Conservation (phyloP, 495 filamentous ascomycete species). For the Coniosporium apollinis region DNA sequence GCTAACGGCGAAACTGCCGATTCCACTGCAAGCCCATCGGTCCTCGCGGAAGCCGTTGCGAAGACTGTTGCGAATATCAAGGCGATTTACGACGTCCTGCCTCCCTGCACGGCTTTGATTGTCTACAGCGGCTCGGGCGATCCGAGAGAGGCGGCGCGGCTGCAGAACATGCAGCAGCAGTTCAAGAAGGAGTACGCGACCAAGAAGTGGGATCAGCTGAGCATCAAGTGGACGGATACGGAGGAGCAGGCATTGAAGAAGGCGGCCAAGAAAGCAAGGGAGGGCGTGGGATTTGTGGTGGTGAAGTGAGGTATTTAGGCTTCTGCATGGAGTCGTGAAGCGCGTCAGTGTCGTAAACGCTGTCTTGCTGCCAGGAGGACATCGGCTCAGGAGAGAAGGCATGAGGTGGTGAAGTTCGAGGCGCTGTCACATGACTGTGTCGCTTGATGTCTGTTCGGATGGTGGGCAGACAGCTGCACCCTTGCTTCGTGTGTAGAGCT, state of each 20-base stretch:
- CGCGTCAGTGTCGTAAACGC: no score
- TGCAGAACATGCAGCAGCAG: constrained; percentile 54
- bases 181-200: constrained; percentile 61
- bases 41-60: constrained; percentile 30
- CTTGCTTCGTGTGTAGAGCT: no score
- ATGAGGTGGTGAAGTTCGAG: neutral
- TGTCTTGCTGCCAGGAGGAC: no score
- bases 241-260: constrained; percentile 65
- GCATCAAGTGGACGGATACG: constrained; percentile 75
- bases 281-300: constrained; percentile 66
- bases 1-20: neutral
- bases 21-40: constrained; percentile 10
- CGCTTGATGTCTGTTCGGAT: no score
- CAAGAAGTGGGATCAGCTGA: constrained; percentile 77
- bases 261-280: constrained; percentile 51
- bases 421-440: no score
- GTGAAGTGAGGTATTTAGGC: constrained; percentile 53
- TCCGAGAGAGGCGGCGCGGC: constrained; percentile 54
- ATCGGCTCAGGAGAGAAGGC: no score
- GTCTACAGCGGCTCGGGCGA: constrained; percentile 84
- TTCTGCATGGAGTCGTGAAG: no score
- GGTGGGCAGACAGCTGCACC: no score
- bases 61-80: constrained; percentile 41
- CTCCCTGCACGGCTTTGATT: constrained; percentile 70
- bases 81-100: constrained; percentile 55